Base-by-base conservation (phyloP, 1,284 basidiomycete genomes). In the Cutaneotrichosporon cutaneum region DNA sequence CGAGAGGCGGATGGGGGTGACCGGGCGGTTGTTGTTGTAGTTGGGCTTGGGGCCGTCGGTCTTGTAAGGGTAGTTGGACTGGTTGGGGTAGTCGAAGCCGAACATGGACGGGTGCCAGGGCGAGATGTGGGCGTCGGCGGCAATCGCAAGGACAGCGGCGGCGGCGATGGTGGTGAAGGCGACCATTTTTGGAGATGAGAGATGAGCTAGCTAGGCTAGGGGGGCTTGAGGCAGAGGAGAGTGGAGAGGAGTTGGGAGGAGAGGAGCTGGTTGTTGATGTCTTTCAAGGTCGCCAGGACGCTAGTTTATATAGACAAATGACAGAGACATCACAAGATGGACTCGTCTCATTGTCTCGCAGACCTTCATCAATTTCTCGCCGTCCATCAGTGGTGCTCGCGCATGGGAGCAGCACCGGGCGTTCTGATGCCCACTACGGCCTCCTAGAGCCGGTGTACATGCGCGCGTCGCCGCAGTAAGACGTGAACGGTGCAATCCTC, bases 81-180 rank as follows among this genome's bases (percentile, higher is more conserved):
- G 52, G 22, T 26, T 26, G 22, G 52, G 52, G 35, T 54, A 54
- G 58, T 59, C 58, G 51, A 58, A 50, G 14, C 47, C 56, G 47
- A 50, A 63, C 51, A 63, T 54, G 33, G 62, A 57, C 4, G 55
- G 54, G 45, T 63, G 62, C 59, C 59, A 61, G 8, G 35, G 27
- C 4, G 59, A 50, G 39, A 56, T 18, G 35, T 60, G 58, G 30
- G 58, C 52, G 9, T 60, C 45, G 44, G 58, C 51, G 16, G 22
- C 52, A 6, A 26, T 26, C 6, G 51, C 58, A 7, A 58, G 39
- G 22, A 58, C 6, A 3, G 35, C 33, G 6, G 33, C 52, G 35
- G 33, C 52, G 8, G 35, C 52, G 22, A 54, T 22, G 14, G 52
- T 16, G 22, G 52, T 39, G 52, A 39, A 39, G 30, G 48, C 48